Evolutionary conservation across 148 eudicot species (phyloP), one percentile per base, ranked within the genome.

Genomic region (Nyssa sinensis): DNA sequence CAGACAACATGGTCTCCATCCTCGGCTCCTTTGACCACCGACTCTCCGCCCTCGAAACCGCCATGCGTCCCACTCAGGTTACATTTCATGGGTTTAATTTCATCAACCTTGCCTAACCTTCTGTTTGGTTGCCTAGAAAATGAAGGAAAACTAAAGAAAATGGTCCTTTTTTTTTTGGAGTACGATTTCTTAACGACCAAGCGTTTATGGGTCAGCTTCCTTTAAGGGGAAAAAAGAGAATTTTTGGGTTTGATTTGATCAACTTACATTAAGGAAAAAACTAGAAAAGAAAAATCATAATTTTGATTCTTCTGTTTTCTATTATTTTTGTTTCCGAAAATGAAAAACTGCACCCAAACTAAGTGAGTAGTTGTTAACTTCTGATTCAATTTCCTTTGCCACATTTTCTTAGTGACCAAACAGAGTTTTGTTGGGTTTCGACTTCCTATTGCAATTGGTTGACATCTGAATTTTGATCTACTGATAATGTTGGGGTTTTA

Each of bases 61-160:
- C 98, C 79, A 95, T 95, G 98, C 94, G 97, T 11, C 98, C 98
- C 17, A 95, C 97, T 37, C 98, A 95, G 92, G 98, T 93, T n/a
- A n/a, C n/a, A n/a, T n/a, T n/a, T 17, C 16, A 1, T 70, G 29
- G n/a, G 16, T 71, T 44, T 75, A 13, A 1, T 39, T 39, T 16
- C 21, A 11, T 37, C 4, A 1, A 3, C 24, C 10, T 44, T 44
- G 12, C n/a, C n/a, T n/a, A n/a, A n/a, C 7, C 51, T 29, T 49
- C 19, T 39, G 67, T 32, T 73, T 63, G 70, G 29, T 69, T 84
- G 25, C 29, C 2, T n/a, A 33, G 71, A 70, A 41, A 34, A 5
- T 11, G 5, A 19, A 7, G 62, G 32, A 58, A 71, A 57, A 10
- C 23, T 21, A 17, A 33, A 9, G 24, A 67, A 67, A 55, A 19